Evolutionary conservation across 495 filamentous ascomycete species (phyloP).

Genomic region (Choiromyces venosus): DNA sequence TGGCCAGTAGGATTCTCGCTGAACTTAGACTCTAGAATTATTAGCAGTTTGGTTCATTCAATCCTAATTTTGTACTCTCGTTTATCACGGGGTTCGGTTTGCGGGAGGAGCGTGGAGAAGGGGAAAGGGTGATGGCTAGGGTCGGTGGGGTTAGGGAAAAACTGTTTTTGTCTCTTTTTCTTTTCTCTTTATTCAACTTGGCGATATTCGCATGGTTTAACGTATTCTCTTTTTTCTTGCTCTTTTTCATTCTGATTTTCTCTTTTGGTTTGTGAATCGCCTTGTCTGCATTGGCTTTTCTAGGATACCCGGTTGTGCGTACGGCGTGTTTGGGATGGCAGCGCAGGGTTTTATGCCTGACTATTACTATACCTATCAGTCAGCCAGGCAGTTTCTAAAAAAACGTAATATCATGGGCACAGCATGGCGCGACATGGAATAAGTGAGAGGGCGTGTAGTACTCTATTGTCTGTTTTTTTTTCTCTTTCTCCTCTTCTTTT

Average conservation of each 20-base stretch:
- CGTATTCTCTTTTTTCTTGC: constrained; percentile 27
- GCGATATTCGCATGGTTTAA: constrained; percentile 9
- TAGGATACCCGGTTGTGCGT: background rate
- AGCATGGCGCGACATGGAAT: background rate
- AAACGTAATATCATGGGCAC: background rate
- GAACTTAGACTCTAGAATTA: constrained; percentile 69
- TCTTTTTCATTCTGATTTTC: background rate
- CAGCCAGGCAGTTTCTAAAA: background rate
- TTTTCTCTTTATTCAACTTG: constrained; percentile 24
- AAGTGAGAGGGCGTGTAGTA: background rate
- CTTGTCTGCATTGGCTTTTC: background rate
- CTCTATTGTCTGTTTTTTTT: background rate
- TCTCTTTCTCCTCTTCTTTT: background rate
- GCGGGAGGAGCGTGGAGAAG: background rate
- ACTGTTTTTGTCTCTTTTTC: constrained; percentile 13
- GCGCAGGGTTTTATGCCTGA: background rate
- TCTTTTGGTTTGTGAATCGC: constrained; percentile 34
- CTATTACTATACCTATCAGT: background rate
- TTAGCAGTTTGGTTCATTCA: background rate
- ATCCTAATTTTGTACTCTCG: background rate
- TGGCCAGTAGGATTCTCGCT: constrained; percentile 90
- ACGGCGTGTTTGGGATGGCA: background rate
- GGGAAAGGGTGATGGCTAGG: background rate
- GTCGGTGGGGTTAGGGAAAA: background rate
- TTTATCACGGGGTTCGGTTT: background rate